phyloP scores from a whole-genome alignment of 306 rosid species.

The Arachis stenosperma region DNA sequence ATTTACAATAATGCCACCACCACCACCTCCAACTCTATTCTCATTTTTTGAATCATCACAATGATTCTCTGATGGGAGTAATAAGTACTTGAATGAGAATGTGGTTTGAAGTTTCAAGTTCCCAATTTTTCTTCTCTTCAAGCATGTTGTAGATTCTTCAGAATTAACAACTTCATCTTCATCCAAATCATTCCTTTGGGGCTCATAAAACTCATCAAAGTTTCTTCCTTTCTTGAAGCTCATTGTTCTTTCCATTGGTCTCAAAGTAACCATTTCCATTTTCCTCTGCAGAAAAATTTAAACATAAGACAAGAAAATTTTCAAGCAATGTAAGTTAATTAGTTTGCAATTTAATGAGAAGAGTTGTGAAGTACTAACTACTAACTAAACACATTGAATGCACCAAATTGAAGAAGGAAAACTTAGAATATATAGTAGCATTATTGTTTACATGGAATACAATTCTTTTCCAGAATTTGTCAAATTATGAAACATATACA shows the following conservation, averaged over 20 bases:
- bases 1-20: slow-evolving; percentile 4
- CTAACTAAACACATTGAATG: slow-evolving; percentile 21
- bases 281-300: slow-evolving; percentile 22
- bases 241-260: slow-evolving; percentile 44
- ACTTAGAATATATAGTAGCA: neutral
- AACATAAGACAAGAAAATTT: neutral
- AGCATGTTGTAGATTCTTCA: slow-evolving; percentile 42
- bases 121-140: slow-evolving; percentile 48
- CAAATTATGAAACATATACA: slow-evolving; percentile 7
- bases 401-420: slow-evolving; percentile 16
- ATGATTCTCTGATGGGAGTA: slow-evolving; percentile 20
- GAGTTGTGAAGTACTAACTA: no score
- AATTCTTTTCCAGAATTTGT: neutral
- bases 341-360: slow-evolving; percentile 7
- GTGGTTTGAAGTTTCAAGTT: slow-evolving; percentile 46
- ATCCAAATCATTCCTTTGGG: slow-evolving; percentile 19
- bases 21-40: neutral
- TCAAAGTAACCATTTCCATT: slow-evolving; percentile 41
- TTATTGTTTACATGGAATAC: neutral
- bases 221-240: slow-evolving; percentile 43
- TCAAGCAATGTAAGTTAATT: neutral
- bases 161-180: neutral
- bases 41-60: slow-evolving; percentile 24
- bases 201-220: slow-evolving; percentile 25
- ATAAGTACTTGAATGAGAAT: slow-evolving; percentile 42